phyloP scores from a whole-genome alignment of 768 basidiomycete genomes.

The Goffeauzyma gilvescens region DNA sequence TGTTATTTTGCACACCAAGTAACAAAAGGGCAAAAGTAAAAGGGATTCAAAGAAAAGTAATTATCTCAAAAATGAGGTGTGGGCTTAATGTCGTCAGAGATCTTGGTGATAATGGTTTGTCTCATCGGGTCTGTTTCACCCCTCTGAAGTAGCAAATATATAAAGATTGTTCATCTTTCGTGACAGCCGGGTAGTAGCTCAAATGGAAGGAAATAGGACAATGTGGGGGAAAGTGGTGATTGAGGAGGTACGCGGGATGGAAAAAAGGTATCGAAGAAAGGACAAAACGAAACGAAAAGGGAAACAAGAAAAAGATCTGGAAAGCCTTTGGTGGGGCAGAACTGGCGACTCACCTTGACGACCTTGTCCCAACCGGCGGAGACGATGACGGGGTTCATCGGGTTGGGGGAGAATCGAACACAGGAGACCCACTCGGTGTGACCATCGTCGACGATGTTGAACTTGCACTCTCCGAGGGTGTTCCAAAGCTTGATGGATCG shows the following conservation, averaged over 20 bases:
- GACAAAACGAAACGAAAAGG: neutral
- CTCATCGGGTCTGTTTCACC: slow-evolving; percentile 44
- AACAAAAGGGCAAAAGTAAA: slow-evolving; percentile 10
- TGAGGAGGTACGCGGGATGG: slow-evolving; percentile 2
- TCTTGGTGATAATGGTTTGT: slow-evolving; percentile 58
- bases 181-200: neutral
- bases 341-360: slow-evolving; percentile 74
- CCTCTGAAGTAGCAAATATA: slow-evolving; percentile 88
- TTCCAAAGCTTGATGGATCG: slow-evolving; percentile 98
- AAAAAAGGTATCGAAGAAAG: slow-evolving; percentile 4
- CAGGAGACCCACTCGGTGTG: slow-evolving; percentile 99
- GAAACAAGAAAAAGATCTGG: neutral
- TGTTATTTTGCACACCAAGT: neutral
- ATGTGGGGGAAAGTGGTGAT: neutral
- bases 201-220: neutral
- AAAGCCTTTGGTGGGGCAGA: too few relatives aligned
- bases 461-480: slow-evolving; percentile 99
- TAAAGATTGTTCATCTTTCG: slow-evolving; percentile 34
- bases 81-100: slow-evolving; percentile 54
- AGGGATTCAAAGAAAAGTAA: too few relatives aligned
- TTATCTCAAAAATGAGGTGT: too few relatives aligned
- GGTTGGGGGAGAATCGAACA: slow-evolving; percentile 97
- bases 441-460: slow-evolving; percentile 96
- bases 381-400: slow-evolving; percentile 92
- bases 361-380: slow-evolving; percentile 99